Evolutionary conservation across 2,329 filamentous ascomycete species (phyloP).

Genomic region (Alternaria brassicicola): DNA sequence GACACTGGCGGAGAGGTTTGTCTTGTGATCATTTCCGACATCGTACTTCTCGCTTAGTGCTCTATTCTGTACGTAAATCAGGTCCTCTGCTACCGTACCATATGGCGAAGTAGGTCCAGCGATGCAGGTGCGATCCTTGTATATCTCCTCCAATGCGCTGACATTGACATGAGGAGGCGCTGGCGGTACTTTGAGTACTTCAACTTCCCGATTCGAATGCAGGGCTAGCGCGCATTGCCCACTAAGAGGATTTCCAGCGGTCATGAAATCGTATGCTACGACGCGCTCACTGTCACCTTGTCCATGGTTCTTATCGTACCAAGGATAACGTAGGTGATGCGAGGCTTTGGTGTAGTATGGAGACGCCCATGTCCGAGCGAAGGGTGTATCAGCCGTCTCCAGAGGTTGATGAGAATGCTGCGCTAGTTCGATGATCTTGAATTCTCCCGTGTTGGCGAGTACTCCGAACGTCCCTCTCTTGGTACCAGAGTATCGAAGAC

Average conservation of each 20-base stretch:
- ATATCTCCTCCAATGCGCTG: slow-evolving; percentile 54
- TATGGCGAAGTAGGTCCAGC: slow-evolving; percentile 37
- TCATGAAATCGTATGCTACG: slow-evolving; percentile 67
- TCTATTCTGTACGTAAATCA: slow-evolving; percentile 41
- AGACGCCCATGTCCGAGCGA: slow-evolving; percentile 47
- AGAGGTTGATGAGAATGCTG: slow-evolving; percentile 54
- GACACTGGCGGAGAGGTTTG: slow-evolving; percentile 35
- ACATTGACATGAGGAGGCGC: slow-evolving; percentile 52
- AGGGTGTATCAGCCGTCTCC: slow-evolving; percentile 26
- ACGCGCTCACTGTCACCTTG: slow-evolving; percentile 56
- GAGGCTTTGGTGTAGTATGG: slow-evolving; percentile 54
- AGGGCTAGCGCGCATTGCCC: slow-evolving; percentile 61
- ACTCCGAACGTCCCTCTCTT: slow-evolving; percentile 64
- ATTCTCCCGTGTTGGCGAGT: slow-evolving; percentile 64
- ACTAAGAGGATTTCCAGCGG: slow-evolving; percentile 51
- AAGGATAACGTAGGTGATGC: slow-evolving; percentile 53
- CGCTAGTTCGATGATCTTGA: slow-evolving; percentile 62
- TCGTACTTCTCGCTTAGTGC: slow-evolving; percentile 37
- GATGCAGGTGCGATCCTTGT: slow-evolving; percentile 40
- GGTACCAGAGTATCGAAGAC: slow-evolving; percentile 64
- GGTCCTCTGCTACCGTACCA: slow-evolving; percentile 44
- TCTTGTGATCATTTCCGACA: slow-evolving; percentile 27
- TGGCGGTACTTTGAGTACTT: slow-evolving; percentile 56
- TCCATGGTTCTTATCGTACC: slow-evolving; percentile 52
- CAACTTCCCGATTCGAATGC: slow-evolving; percentile 58